phyloP scores from a whole-genome alignment of 495 filamentous ascomycete genomes.

The Xylaria scruposa region DNA sequence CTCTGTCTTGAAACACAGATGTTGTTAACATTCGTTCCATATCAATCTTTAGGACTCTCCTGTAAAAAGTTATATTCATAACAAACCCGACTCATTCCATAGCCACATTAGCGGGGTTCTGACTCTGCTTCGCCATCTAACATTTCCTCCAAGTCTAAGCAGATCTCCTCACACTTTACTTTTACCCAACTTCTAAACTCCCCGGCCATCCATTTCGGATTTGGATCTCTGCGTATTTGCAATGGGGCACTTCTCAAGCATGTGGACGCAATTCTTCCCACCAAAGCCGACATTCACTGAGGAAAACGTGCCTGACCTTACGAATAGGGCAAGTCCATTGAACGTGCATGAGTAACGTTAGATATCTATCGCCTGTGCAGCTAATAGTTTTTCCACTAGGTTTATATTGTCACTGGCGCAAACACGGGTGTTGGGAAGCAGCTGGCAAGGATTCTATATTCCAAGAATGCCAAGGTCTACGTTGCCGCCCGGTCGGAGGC shows the following conservation, averaged over 20 bases:
- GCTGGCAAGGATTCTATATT: constrained; percentile 46
- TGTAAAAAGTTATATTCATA: not conserved
- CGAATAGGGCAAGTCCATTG: constrained; percentile 30
- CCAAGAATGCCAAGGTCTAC: constrained; percentile 48
- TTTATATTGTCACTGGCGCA: constrained; percentile 47
- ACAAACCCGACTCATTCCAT: not conserved
- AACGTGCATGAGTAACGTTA: not conserved
- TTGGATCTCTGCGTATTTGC: not conserved
- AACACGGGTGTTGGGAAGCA: constrained; percentile 51
- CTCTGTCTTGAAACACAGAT: not conserved
- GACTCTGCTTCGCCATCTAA: not conserved
- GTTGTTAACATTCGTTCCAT: not conserved
- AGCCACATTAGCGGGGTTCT: not conserved
- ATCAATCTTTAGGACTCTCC: not conserved
- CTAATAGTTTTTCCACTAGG: constrained; percentile 9
- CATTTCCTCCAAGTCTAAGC: not conserved
- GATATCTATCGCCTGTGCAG: not conserved
- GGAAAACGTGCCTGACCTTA: constrained; percentile 40
- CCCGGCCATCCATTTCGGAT: not conserved
- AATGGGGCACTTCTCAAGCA: constrained; percentile 17
- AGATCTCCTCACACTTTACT: not conserved
- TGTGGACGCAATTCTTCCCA: constrained; percentile 33
- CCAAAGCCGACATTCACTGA: constrained; percentile 41
- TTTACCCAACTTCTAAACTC: not conserved
- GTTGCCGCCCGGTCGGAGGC: constrained; percentile 40